Percentiles rank a stretch among this genome's conserved stretches.
Conservation (phyloP, 75 land plant genomes). For the Cunninghamia lanceolata region DNA sequence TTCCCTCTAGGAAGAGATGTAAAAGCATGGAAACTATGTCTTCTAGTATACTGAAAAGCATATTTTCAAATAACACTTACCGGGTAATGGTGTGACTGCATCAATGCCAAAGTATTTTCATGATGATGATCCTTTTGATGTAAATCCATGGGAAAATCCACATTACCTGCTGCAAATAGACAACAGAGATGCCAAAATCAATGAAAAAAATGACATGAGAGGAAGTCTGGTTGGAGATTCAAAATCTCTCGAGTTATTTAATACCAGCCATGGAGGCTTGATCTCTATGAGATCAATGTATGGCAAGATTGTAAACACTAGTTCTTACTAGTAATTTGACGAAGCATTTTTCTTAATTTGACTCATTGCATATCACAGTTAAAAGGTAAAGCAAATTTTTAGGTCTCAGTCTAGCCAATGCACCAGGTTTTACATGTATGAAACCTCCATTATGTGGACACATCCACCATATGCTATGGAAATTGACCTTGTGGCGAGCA, state of each 20-base stretch:
- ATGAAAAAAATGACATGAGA: conserved; percentile 11
- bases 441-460: not conserved
- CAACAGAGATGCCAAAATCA: not conserved
- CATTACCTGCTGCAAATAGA: conserved; percentile 21
- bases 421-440: not conserved
- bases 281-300: not conserved
- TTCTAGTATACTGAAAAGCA: not conserved
- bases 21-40: not conserved
- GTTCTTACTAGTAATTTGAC: not conserved
- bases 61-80: conserved; percentile 14
- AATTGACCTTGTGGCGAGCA: not conserved
- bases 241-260: not conserved
- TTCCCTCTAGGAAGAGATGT: conserved; percentile 5
- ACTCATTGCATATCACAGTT: not conserved
- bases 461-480: not conserved
- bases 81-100: conserved; percentile 37
- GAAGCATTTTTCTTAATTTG: not conserved
- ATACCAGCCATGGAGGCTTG: not conserved
- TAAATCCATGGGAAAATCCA: conserved; percentile 27
- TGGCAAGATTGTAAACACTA: not conserved
- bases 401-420: not conserved
- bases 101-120: conserved; percentile 29
- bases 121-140: conserved; percentile 39
- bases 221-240: not conserved
- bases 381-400: not conserved